These are phyloP conservation scores for Gynochthodes officinalis DNA, from an alignment of 257 asterid species.

Conservation along the genomic window DNA sequence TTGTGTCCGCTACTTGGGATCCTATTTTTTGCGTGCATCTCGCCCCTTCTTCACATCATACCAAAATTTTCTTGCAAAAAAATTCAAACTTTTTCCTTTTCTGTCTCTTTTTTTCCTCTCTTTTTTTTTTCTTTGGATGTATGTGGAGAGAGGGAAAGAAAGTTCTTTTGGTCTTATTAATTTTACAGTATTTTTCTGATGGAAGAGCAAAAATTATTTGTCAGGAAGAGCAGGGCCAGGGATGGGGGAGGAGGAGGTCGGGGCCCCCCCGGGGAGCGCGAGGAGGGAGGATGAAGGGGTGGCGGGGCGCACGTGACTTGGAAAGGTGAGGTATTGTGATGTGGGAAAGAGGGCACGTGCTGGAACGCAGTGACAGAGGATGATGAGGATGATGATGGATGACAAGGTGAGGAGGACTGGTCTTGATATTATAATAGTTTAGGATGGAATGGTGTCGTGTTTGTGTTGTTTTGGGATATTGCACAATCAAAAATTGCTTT, in stretches of 20 bases:
- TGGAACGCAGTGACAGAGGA: conserved; percentile 17
- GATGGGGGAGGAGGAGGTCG: not conserved
- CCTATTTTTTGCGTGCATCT: conserved; percentile 93
- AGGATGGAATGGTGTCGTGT: not conserved
- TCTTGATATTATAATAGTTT: not conserved
- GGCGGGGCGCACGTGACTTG: conserved; percentile 33
- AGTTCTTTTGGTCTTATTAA: not conserved
- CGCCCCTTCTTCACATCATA: conserved; percentile 49
- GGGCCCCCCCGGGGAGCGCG: too few species aligned
- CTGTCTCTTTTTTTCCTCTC: not conserved
- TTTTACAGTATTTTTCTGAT: not conserved
- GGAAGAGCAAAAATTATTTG: not conserved
- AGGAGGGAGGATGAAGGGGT: not conserved
- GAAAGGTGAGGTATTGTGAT: not conserved
- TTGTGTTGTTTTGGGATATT: too few species aligned
- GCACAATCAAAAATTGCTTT: too few species aligned
- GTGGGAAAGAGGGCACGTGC: conserved; percentile 22
- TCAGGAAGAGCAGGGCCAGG: not conserved
- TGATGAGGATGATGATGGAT: conserved; percentile 8
- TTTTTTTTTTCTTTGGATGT: not conserved
- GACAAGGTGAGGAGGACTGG: not conserved
- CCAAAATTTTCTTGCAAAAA: not conserved
- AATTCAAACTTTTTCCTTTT: not conserved
- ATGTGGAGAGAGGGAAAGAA: too few species aligned
- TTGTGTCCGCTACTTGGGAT: conserved; percentile 91